Conservation (phyloP, 2,329 filamentous ascomycete genomes). For the Colletotrichum higginsianum region DNA sequence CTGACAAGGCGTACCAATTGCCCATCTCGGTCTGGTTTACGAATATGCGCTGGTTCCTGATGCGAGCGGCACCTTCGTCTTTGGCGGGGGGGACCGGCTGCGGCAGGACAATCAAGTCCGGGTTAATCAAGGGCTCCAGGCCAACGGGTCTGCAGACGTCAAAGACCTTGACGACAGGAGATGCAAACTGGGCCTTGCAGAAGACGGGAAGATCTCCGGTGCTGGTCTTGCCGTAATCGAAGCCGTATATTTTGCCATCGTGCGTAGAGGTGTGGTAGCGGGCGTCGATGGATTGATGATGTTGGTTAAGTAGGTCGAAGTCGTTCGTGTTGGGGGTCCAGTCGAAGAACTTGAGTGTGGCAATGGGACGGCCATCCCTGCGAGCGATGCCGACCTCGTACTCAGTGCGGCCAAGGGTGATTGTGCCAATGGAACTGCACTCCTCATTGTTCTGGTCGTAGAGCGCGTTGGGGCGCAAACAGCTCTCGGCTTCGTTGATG, state of each 20-base stretch:
- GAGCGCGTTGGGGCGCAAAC: slow-evolving; percentile 77
- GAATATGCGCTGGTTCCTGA: slow-evolving; percentile 79
- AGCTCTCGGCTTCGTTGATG: slow-evolving; percentile 80
- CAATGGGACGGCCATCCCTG: slow-evolving; percentile 81
- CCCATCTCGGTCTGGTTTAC: slow-evolving; percentile 89
- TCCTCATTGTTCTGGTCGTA: slow-evolving; percentile 79
- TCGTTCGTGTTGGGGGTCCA: slow-evolving; percentile 96
- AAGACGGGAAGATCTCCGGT: slow-evolving; percentile 69
- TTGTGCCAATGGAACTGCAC: slow-evolving; percentile 84
- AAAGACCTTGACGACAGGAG: slow-evolving; percentile 87
- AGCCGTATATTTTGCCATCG: slow-evolving; percentile 86
- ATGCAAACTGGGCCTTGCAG: slow-evolving; percentile 64
- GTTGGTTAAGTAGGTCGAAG: slow-evolving; percentile 87
- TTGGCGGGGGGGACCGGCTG: slow-evolving; percentile 80
- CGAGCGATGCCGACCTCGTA: slow-evolving; percentile 91
- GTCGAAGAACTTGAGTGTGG: slow-evolving; percentile 92
- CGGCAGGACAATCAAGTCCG: slow-evolving; percentile 86
- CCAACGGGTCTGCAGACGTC: slow-evolving; percentile 83
- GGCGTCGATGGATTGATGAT: slow-evolving; percentile 84
- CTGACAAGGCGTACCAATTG: slow-evolving; percentile 95
- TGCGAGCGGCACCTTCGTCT: slow-evolving; percentile 64
- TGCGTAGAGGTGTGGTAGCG: slow-evolving; percentile 91
- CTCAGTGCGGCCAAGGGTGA: slow-evolving; percentile 88
- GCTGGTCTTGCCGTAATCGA: slow-evolving; percentile 69
- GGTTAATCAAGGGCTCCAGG: slow-evolving; percentile 74